Conservation (phyloP, 805 yeast genomes). For the Myxozyma vanderwaltii region DNA sequence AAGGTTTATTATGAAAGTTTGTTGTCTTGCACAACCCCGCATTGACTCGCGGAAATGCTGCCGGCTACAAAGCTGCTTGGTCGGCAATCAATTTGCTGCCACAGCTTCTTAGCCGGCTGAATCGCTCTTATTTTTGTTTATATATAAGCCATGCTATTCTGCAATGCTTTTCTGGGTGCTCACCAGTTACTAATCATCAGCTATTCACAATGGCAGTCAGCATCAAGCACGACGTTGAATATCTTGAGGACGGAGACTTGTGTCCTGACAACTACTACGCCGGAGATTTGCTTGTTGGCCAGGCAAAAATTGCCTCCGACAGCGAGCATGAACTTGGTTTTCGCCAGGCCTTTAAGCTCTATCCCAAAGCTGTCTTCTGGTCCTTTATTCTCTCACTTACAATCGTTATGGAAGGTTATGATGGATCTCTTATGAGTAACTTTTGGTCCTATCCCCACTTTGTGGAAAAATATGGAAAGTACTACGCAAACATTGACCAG, state of each 20-base stretch:
- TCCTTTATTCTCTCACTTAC: slow-evolving; percentile 49
- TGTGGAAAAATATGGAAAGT: slow-evolving; percentile 20
- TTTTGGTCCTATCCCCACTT: slow-evolving; percentile 46
- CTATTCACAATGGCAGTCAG: too few relatives aligned
- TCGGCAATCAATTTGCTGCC: too few relatives aligned
- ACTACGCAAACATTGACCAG: slow-evolving; percentile 3
- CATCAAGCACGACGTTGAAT: neutral
- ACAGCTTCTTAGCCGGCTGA: too few relatives aligned
- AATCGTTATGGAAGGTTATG: slow-evolving; percentile 55
- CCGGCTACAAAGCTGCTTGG: too few relatives aligned
- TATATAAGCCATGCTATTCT: too few relatives aligned
- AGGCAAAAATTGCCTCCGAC: neutral
- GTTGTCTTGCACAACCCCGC: too few relatives aligned
- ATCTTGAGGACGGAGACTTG: neutral
- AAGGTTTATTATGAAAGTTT: too few relatives aligned
- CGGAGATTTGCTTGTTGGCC: neutral
- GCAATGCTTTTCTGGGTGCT: too few relatives aligned
- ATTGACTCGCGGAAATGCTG: too few relatives aligned
- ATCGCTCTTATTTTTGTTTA: too few relatives aligned
- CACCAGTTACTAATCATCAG: too few relatives aligned
- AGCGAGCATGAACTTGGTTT: neutral
- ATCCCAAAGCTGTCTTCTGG: slow-evolving; percentile 52
- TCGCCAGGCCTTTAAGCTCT: slow-evolving; percentile 1
- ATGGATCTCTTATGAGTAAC: slow-evolving; percentile 45
- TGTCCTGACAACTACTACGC: neutral